Conservation (phyloP, 495 filamentous ascomycete species). For the Aspergillus baeticus region DNA sequence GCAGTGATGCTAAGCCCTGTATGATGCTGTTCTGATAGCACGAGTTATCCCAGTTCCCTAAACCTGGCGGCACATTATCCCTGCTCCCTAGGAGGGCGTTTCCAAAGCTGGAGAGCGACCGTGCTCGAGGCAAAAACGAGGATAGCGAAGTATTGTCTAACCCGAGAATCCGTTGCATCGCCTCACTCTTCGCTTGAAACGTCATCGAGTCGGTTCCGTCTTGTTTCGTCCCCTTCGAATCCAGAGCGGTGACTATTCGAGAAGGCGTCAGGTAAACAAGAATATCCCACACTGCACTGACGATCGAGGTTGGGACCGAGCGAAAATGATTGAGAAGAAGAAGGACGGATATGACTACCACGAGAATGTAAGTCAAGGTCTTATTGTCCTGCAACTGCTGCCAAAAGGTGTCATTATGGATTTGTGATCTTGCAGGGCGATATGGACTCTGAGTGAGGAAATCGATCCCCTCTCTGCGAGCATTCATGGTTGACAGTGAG, state of each 20-base stretch:
- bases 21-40: constrained; percentile 98
- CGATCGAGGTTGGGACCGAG: constrained; percentile 27
- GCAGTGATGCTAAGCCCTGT: constrained; percentile 77
- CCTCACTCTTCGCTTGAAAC: constrained; percentile 58
- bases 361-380: constrained; percentile 23
- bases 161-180: constrained; percentile 65
- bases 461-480: constrained; percentile 35
- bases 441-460: constrained; percentile 33
- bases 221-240: constrained; percentile 37
- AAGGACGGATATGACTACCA: constrained; percentile 25
- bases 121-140: constrained; percentile 45
- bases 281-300: constrained; percentile 55
- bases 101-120: constrained; percentile 42
- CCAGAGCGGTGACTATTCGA: constrained; percentile 57
- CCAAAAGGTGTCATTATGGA: constrained; percentile 35
- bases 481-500: constrained; percentile 39
- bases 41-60: constrained; percentile 91
- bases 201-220: constrained; percentile 24
- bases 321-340: constrained; percentile 31
- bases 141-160: constrained; percentile 56
- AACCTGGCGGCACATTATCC: constrained; percentile 60
- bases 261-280: constrained; percentile 62
- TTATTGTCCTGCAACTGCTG: constrained; percentile 29
- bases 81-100: constrained; percentile 38
- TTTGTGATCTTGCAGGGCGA: constrained; percentile 22